phyloP scores from a whole-genome alignment of 2,329 filamentous ascomycete genomes.

The Cladosporium velox region DNA sequence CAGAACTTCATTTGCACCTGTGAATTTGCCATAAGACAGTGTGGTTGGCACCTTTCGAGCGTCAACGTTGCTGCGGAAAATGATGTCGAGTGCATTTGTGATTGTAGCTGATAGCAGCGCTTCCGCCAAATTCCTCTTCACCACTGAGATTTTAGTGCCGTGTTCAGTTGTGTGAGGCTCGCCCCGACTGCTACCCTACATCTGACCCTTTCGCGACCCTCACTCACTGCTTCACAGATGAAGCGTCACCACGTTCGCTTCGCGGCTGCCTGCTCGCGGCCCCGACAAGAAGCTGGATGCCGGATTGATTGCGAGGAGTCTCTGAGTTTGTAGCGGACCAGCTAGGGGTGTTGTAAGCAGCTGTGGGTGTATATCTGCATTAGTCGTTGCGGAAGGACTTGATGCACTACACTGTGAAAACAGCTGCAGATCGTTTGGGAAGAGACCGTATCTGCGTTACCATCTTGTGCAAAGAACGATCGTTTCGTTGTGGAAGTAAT shows the following conservation, averaged over 20 bases:
- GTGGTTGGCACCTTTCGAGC: background rate
- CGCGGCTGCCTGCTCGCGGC: background rate
- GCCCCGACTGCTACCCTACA: too few species aligned
- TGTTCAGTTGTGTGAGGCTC: background rate
- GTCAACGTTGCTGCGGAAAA: too few species aligned
- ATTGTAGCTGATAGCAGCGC: background rate
- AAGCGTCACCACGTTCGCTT: slow-evolving; percentile 4
- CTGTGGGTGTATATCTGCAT: background rate
- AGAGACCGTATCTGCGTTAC: background rate
- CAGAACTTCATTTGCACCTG: background rate
- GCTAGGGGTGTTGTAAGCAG: background rate
- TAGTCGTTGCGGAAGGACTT: background rate
- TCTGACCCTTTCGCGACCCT: background rate
- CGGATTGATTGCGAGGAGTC: background rate
- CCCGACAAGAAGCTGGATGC: background rate
- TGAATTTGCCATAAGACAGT: background rate
- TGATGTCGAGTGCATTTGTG: background rate
- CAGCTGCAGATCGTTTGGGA: background rate
- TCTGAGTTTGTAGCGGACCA: background rate
- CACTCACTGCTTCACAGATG: background rate
- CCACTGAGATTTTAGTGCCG: background rate
- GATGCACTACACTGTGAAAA: background rate
- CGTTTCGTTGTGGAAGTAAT: background rate
- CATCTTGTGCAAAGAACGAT: background rate
- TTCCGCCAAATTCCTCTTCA: background rate